phyloP scores from a whole-genome alignment of 2,329 filamentous ascomycete genomes.

The Botrytis hyacinthi region DNA sequence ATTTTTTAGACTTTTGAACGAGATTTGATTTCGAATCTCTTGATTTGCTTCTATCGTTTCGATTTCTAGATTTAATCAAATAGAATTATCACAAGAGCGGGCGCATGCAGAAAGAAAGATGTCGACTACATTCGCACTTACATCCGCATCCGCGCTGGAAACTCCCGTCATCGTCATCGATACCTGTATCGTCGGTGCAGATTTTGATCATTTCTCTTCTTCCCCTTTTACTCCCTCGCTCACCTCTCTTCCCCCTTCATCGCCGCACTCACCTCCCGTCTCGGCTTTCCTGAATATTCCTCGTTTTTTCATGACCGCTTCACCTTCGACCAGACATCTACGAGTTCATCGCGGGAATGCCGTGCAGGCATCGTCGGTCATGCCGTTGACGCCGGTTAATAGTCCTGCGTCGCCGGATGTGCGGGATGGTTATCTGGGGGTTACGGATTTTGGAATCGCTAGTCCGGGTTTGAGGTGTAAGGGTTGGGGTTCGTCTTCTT shows the following conservation, averaged over 20 bases:
- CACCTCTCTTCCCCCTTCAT: background rate
- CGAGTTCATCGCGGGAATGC: background rate
- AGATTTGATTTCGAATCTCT: background rate
- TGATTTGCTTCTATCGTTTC: background rate
- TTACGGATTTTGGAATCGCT: background rate
- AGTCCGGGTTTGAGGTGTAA: background rate
- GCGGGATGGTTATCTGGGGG: background rate
- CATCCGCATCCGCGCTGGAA: background rate
- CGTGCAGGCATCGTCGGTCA: fast-evolving
- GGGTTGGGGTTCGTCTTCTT: background rate
- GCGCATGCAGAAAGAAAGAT: background rate
- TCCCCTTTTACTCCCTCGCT: background rate
- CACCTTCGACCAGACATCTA: background rate
- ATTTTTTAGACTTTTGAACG: background rate
- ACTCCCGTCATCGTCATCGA: background rate
- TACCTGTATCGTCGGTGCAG: background rate
- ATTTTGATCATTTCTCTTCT: background rate
- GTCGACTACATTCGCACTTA: background rate
- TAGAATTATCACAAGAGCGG: background rate
- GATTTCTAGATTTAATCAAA: background rate
- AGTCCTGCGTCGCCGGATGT: background rate
- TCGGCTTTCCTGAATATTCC: background rate
- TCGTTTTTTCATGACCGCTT: background rate
- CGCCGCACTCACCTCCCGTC: background rate
- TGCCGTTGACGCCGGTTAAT: background rate